A percentile compares a stretch with the other conserved stretches of the same genome.
Evolutionary conservation across 2,329 filamentous ascomycete species (phyloP).

Genomic region (Dissoconium aciculare): DNA sequence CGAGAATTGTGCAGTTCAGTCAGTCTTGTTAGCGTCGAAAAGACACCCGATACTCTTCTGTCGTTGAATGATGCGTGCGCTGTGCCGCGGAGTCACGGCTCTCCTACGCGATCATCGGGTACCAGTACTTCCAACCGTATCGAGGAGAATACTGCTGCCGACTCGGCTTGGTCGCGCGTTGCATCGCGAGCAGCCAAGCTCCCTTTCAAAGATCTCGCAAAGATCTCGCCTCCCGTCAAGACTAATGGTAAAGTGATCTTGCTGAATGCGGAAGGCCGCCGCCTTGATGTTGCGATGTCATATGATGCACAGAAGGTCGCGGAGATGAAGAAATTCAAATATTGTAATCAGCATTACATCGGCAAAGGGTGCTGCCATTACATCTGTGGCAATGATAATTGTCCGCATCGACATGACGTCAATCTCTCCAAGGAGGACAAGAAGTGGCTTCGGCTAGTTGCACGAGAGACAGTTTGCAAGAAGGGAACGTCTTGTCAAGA

Average conservation of each 20-base stretch:
- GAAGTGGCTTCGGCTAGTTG: conserved; percentile 41
- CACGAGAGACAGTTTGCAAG: conserved; percentile 47
- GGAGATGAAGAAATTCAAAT: conserved; percentile 45
- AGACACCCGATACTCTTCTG: no score
- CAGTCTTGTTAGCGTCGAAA: no score
- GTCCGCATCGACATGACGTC: conserved; percentile 42
- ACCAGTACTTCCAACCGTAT: no score
- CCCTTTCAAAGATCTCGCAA: conserved; percentile 12
- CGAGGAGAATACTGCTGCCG: no score
- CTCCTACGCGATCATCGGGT: no score
- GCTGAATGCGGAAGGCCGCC: conserved; percentile 45
- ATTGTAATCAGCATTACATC: conserved; percentile 48
- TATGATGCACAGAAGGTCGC: conserved; percentile 43
- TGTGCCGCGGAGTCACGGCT: no score
- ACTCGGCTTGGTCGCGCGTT: neutral
- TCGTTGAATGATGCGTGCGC: no score
- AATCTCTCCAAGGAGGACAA: conserved; percentile 39
- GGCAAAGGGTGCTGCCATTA: conserved; percentile 42
- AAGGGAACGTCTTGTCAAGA: conserved; percentile 44
- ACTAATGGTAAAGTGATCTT: conserved; percentile 26
- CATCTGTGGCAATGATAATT: conserved; percentile 32
- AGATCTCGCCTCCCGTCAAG: conserved; percentile 5
- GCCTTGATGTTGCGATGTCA: conserved; percentile 39
- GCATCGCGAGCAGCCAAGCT: conserved; percentile 7
- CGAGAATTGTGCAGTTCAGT: no score